These are phyloP conservation scores for Penicillium samsonianum DNA, from an alignment of 495 filamentous ascomycete species.

Conservation along the genomic window DNA sequence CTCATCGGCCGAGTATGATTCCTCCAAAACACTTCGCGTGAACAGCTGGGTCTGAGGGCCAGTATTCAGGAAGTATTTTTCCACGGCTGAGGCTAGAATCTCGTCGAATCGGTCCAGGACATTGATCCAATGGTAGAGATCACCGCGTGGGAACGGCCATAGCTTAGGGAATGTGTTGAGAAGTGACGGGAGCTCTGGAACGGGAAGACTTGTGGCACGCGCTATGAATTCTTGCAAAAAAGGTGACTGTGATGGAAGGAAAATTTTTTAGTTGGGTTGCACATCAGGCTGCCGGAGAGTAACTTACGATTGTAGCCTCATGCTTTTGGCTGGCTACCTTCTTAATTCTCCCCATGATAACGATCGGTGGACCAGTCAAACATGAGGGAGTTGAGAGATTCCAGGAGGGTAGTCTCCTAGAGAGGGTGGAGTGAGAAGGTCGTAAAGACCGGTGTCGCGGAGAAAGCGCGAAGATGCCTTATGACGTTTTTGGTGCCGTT, in stretches of 20 bases:
- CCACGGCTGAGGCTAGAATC: conserved; percentile 77
- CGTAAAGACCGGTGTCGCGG: conserved; percentile 37
- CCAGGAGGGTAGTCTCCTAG: conserved; percentile 38
- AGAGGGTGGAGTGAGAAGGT: conserved; percentile 30
- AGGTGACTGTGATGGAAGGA: conserved; percentile 65
- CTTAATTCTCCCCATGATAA: conserved; percentile 91
- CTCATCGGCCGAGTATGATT: conserved; percentile 49
- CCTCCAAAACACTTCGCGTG: conserved; percentile 59
- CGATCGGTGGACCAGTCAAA: conserved; percentile 39
- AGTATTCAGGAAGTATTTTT: conserved; percentile 76
- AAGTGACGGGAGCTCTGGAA: conserved; percentile 73
- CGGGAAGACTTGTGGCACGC: conserved; percentile 63
- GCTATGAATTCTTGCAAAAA: conserved; percentile 78
- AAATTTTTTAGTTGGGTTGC: conserved; percentile 33
- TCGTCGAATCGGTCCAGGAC: conserved; percentile 92
- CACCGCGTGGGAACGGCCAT: conserved; percentile 97
- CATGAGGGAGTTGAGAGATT: conserved; percentile 46
- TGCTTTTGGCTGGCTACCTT: conserved; percentile 91
- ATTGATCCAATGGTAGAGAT: conserved; percentile 97
- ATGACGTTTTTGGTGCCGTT: conserved; percentile 48
- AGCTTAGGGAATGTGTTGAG: conserved; percentile 77
- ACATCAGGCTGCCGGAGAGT: conserved; percentile 13
- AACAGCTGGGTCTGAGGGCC: conserved; percentile 82
- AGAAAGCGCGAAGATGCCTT: conserved; percentile 42
- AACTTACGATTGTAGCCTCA: conserved; percentile 86